phyloP scores from a whole-genome alignment of 2,329 filamentous ascomycete genomes.

The Scortechinia acanthostroma region DNA sequence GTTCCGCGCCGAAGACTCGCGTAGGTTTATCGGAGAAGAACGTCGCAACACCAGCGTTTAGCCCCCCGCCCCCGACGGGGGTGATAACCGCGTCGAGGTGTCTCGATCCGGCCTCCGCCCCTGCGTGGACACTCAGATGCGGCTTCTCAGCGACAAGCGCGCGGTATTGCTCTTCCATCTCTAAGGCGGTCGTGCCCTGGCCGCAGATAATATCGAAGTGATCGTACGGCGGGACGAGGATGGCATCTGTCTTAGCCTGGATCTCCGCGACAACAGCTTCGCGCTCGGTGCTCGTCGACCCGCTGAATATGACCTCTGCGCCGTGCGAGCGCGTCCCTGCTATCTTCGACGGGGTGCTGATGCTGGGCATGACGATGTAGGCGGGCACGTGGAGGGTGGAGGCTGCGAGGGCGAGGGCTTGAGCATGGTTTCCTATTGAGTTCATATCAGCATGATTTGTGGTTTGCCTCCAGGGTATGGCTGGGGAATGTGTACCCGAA shows the following conservation, averaged over 20 bases:
- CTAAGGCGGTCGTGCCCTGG: background rate
- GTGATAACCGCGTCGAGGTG: background rate
- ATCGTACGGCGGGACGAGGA: background rate
- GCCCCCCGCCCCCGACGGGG: background rate
- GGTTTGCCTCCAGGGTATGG: no score
- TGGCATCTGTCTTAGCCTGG: background rate
- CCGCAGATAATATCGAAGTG: background rate
- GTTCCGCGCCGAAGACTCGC: constrained; percentile 1
- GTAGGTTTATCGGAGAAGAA: constrained; percentile 2
- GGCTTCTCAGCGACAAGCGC: background rate
- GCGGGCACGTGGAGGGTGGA: background rate
- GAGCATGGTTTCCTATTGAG: constrained; percentile 1
- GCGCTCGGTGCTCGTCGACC: background rate
- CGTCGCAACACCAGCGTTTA: background rate
- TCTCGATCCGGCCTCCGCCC: background rate
- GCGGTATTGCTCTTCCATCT: background rate
- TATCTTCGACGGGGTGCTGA: background rate
- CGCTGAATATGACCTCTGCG: background rate
- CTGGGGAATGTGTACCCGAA: background rate
- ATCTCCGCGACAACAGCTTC: constrained; percentile 1
- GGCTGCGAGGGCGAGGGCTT: constrained; percentile 1
- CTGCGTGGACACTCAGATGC: background rate
- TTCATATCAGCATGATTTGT: background rate
- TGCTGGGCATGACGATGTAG: constrained; percentile 1
- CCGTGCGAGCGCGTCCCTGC: background rate